Percentiles rank a stretch among this genome's conserved stretches.
phyloP scores from a whole-genome alignment of 1,284 basidiomycete genomes.

The Cystobasidium pallidum region DNA sequence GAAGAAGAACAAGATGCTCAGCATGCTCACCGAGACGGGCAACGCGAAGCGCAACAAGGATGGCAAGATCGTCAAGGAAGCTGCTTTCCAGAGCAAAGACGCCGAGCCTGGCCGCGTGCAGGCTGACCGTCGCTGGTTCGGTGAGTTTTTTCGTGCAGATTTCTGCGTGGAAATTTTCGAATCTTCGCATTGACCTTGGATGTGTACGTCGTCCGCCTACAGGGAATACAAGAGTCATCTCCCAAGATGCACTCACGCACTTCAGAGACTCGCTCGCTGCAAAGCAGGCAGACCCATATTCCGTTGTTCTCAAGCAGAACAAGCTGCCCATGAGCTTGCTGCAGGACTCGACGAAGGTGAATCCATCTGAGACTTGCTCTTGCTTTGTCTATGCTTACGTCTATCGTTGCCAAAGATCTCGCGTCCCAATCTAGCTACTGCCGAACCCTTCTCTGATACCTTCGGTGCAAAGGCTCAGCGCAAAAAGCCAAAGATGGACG shows the following conservation, averaged over 20 bases:
- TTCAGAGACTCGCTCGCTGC: conserved; percentile 81
- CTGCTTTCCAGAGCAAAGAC: conserved; percentile 89
- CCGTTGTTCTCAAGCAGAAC: conserved; percentile 84
- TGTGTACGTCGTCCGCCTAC: conserved; percentile 23
- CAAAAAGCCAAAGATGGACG: conserved; percentile 80
- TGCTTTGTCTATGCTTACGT: not conserved
- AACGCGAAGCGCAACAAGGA: conserved; percentile 84
- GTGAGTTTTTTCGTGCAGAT: conserved; percentile 61
- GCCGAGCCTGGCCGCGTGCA: conserved; percentile 83
- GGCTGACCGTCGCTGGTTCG: conserved; percentile 93
- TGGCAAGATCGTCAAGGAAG: conserved; percentile 86
- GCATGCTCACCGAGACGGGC: conserved; percentile 81
- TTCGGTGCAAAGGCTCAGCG: conserved; percentile 93
- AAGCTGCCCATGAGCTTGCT: conserved; percentile 93
- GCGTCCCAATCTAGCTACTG: conserved; percentile 75
- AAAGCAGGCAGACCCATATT: conserved; percentile 89
- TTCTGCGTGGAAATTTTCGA: conserved; percentile 23
- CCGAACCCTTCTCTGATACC: conserved; percentile 86
- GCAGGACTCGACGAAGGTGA: conserved; percentile 57
- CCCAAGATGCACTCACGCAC: conserved; percentile 91
- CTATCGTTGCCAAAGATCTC: conserved; percentile 41
- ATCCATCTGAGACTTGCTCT: not conserved
- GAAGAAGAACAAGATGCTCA: conserved; percentile 76
- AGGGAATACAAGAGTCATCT: conserved; percentile 98
- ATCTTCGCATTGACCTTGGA: conserved; percentile 1